A percentile compares a stretch with the other conserved stretches of the same genome.
These are phyloP conservation scores for Cytospora piceae DNA, from an alignment of 2,329 filamentous ascomycete species.

Conservation along the genomic window DNA sequence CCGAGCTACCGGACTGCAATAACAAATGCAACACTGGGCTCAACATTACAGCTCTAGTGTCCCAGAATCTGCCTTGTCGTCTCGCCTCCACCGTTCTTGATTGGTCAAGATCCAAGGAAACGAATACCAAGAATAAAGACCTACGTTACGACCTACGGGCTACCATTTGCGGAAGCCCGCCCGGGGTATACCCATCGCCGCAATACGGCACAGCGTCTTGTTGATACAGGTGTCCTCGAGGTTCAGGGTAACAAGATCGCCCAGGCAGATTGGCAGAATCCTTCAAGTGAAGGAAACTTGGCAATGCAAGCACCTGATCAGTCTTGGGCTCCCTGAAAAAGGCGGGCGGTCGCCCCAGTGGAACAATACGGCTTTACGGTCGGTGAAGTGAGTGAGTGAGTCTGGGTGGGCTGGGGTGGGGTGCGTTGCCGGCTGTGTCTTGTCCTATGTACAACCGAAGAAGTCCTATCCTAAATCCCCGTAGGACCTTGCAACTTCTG, in stretches of 20 bases:
- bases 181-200: too few relatives aligned
- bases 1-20: too few relatives aligned
- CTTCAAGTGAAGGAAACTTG: not conserved
- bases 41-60: conserved; percentile 4
- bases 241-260: not conserved
- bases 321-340: not conserved
- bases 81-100: conserved; percentile 16
- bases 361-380: not conserved
- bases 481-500: not conserved
- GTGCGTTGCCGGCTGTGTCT: conserved; percentile 1
- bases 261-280: not conserved
- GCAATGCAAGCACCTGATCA: not conserved
- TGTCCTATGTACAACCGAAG: not conserved
- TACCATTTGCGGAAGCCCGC: not conserved
- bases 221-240: not conserved
- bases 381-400: not conserved
- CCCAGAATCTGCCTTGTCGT: conserved; percentile 21
- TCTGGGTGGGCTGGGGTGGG: not conserved
- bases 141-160: not conserved
- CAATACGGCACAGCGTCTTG: not conserved
- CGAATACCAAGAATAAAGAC: not conserved
- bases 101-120: conserved; percentile 19
- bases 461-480: conserved; percentile 3
- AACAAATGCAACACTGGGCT: conserved; percentile 2
- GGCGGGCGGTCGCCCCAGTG: not conserved